Percentiles rank a stretch among this genome's conserved stretches.
These are phyloP conservation scores for Solioccasus polychromus DNA, from an alignment of 768 basidiomycete genomes.

Conservation along the genomic window DNA sequence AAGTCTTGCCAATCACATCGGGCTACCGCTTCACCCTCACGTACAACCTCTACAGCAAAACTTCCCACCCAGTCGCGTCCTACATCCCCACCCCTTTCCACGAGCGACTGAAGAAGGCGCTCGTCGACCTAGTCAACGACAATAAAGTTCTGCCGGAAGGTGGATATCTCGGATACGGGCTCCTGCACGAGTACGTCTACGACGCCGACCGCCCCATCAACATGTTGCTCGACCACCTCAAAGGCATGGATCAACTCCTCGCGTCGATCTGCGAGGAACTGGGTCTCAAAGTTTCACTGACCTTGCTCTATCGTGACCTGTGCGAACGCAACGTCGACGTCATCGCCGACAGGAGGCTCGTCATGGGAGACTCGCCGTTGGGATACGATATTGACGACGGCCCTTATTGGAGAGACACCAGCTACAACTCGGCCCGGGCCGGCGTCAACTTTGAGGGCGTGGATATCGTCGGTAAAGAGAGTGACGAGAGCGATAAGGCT, in stretches of 20 bases:
- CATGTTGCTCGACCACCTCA: background rate
- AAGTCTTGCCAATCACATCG: conserved; percentile 39
- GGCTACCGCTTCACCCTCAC: conserved; percentile 46
- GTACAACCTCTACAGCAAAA: conserved; percentile 33
- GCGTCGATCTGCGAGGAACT: background rate
- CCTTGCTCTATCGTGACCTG: background rate
- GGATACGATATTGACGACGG: background rate
- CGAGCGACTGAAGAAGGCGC: background rate
- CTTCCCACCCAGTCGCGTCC: background rate
- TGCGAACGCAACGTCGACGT: background rate
- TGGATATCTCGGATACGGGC: conserved; percentile 34
- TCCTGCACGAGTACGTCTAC: conserved; percentile 31
- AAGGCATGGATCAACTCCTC: background rate
- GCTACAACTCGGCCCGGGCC: too few species aligned
- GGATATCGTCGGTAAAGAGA: too few species aligned
- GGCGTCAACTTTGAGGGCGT: background rate
- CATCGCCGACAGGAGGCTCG: background rate
- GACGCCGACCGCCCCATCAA: too few species aligned
- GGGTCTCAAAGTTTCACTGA: background rate
- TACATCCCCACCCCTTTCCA: background rate
- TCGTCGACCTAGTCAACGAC: conserved; percentile 20
- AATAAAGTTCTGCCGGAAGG: conserved; percentile 29
- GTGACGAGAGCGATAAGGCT: too few species aligned
- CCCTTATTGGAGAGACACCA: too few species aligned
- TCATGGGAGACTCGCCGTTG: too few species aligned